phyloP scores from a whole-genome alignment of 495 filamentous ascomycete species.

The Xylaria curta region DNA sequence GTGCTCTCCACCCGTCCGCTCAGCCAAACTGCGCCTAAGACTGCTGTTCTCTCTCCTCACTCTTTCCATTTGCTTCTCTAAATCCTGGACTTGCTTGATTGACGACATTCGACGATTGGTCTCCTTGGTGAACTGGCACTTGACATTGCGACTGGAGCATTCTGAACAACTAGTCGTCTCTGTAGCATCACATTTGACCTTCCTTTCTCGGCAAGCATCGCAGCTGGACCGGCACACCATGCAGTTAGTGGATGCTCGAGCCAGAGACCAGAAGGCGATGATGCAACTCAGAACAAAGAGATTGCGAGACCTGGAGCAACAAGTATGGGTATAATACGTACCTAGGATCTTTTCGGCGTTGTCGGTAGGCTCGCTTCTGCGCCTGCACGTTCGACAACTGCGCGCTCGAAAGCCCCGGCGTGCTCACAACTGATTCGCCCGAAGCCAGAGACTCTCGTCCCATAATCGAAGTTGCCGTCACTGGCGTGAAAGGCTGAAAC shows the following conservation, averaged over 20 bases:
- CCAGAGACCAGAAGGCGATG: constrained; percentile 5
- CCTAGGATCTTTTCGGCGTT: constrained; percentile 87
- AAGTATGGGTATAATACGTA: constrained; percentile 21
- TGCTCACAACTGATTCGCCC: constrained; percentile 57
- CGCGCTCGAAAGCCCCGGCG: constrained; percentile 54
- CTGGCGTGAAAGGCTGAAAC: constrained; percentile 56
- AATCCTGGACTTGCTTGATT: constrained; percentile 98
- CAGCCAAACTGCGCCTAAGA: constrained; percentile 64
- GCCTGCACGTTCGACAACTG: constrained; percentile 56
- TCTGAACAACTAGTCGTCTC: constrained; percentile 96
- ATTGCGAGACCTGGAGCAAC: background rate
- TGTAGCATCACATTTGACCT: constrained; percentile 99
- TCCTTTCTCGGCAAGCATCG: constrained; percentile 95
- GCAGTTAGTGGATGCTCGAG: constrained; percentile 29
- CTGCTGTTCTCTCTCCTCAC: constrained; percentile 76
- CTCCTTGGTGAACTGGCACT: constrained; percentile 99
- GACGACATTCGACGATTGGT: constrained; percentile 99
- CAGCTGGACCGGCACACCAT: constrained; percentile 63
- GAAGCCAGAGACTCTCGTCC: constrained; percentile 61
- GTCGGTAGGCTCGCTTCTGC: constrained; percentile 93
- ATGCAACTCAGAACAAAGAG: constrained; percentile 5
- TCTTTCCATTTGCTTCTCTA: constrained; percentile 86
- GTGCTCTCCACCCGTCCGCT: constrained; percentile 52
- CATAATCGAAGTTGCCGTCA: constrained; percentile 54
- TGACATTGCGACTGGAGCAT: constrained; percentile 91